Percentiles rank a stretch among this genome's conserved stretches.
Conservation (phyloP, 1,139 yeast species). For the Saccharomyces hybrid region DNA sequence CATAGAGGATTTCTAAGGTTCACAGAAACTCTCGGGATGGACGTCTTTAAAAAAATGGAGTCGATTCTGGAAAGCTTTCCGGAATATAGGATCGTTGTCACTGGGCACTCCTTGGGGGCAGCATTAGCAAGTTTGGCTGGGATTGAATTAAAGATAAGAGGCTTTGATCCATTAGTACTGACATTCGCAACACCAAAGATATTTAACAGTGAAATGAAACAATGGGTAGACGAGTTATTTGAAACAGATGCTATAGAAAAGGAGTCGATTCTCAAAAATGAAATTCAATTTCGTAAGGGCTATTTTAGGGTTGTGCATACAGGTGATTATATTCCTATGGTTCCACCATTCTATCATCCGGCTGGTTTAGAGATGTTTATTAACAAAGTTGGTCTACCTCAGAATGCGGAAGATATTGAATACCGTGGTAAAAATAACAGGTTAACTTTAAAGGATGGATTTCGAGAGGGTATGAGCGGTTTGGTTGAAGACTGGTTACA, state of each 20-base stretch:
- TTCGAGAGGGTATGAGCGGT: slow-evolving; percentile 5
- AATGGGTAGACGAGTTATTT: slow-evolving; percentile 47
- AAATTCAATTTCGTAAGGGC: slow-evolving; percentile 24
- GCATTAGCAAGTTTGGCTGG: slow-evolving; percentile 58
- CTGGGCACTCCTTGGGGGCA: slow-evolving; percentile 73
- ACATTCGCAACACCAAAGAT: slow-evolving; percentile 58
- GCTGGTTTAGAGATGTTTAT: slow-evolving; percentile 48
- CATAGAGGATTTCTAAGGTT: slow-evolving; percentile 53
- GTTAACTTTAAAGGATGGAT: slow-evolving; percentile 1
- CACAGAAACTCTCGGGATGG: slow-evolving; percentile 36
- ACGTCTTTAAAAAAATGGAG: slow-evolving; percentile 34
- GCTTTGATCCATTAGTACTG: slow-evolving; percentile 46
- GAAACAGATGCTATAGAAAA: slow-evolving; percentile 31
- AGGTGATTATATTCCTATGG: slow-evolving; percentile 49
- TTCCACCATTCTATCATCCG: slow-evolving; percentile 48
- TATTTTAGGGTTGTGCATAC: slow-evolving; percentile 48
- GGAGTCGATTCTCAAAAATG: slow-evolving; percentile 10
- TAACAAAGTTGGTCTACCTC: slow-evolving; percentile 41
- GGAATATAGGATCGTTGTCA: slow-evolving; percentile 43
- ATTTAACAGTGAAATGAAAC: slow-evolving; percentile 46
- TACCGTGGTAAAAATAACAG: slow-evolving; percentile 23
- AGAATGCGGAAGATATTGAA: slow-evolving; percentile 35
- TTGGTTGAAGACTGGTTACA: slow-evolving; percentile 21
- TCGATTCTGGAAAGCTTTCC: slow-evolving; percentile 36
- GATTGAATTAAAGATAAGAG: slow-evolving; percentile 47